Conservation (phyloP, 352 stramenopile species). For the Phytophthora pisi region DNA sequence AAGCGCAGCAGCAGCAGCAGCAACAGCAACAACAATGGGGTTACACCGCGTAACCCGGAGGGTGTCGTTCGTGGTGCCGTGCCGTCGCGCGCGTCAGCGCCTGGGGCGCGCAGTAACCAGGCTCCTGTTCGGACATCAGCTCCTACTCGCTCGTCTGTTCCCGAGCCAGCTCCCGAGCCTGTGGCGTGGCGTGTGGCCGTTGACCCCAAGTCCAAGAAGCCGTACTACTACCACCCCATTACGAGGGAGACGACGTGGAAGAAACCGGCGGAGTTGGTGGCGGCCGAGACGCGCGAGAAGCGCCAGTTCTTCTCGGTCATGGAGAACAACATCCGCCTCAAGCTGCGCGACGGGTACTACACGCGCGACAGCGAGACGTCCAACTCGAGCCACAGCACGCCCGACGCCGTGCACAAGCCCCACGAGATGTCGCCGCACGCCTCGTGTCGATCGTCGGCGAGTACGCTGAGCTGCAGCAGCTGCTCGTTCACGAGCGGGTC, state of each 20-base stretch:
- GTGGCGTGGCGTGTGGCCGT: constrained; percentile 81
- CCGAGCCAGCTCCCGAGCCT: constrained; percentile 14
- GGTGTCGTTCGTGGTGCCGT: not conserved
- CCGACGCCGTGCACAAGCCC: constrained; percentile 29
- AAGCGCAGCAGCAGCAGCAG: not conserved
- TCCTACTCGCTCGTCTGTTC: constrained; percentile 14
- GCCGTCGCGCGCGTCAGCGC: constrained; percentile 5
- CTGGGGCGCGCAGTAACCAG: not conserved
- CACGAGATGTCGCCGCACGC: constrained; percentile 33
- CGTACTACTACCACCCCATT: constrained; percentile 97
- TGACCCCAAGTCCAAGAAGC: constrained; percentile 85
- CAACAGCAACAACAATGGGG: constrained; percentile 3
- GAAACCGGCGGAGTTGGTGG: constrained; percentile 86
- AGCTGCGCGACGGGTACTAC: constrained; percentile 72
- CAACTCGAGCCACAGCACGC: constrained; percentile 31
- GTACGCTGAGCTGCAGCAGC: constrained; percentile 42
- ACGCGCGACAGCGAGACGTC: constrained; percentile 45
- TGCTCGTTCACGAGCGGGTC: constrained; percentile 36
- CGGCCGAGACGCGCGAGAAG: constrained; percentile 82
- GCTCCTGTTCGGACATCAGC: constrained; percentile 7
- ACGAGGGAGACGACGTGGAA: constrained; percentile 98
- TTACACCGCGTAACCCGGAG: not conserved
- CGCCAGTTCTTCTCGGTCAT: constrained; percentile 95
- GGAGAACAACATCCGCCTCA: constrained; percentile 96
- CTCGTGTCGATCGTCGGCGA: constrained; percentile 43